Evolutionary conservation across 192 early-diverging fungal genomes (phyloP), one percentile per base, ranked within the genome.

Genomic region (Coemansia sp.): DNA sequence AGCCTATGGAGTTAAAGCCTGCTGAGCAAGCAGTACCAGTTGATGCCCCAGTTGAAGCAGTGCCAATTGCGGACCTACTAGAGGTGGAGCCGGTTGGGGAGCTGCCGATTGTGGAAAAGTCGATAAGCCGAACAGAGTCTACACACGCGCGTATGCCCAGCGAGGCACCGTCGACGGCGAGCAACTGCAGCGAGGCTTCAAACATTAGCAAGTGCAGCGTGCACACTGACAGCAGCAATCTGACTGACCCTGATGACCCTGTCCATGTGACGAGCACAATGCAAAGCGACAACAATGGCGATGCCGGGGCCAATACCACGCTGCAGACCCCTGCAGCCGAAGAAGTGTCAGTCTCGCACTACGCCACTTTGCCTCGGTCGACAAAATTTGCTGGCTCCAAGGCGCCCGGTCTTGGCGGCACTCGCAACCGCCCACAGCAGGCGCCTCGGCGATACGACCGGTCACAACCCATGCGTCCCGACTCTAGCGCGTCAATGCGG

Each of bases 351-450:
- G 62, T 11, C 14, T 32, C 2, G 55, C 55, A 58, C 14, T 61
- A 61, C 37, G 59, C 59, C 36, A 61, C 59, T 5, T 14, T 61
- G 32, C 59, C 59, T 21, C 36, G 59, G 59, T 61, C 59, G 37
- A 61, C 59, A 61, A 61, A 61, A 25, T 61, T 61, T 23, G n/a
- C 34, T 1, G 59, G 59, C 0, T 61, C 37, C 36, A 61, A 15
- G 59, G 37, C 8, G 10, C 59, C 29, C 9, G 59, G 67, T 2
- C 67, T 81, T 14, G 78, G 78, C 36, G 74, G 78, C 1, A 74
- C 75, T 12, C 78, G 78, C 38, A 73, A 74, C 59, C 48, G 78
- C 9, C 55, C 58, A 19, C 67, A 46, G 21, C 67, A 74, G 12
- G 53, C 53, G 12, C 31, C 74, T 5, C 70, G 78, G 42, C 67